Base-by-base conservation (phyloP, 1,284 basidiomycete species). In the Cryptococcus maquisensis region DNA sequence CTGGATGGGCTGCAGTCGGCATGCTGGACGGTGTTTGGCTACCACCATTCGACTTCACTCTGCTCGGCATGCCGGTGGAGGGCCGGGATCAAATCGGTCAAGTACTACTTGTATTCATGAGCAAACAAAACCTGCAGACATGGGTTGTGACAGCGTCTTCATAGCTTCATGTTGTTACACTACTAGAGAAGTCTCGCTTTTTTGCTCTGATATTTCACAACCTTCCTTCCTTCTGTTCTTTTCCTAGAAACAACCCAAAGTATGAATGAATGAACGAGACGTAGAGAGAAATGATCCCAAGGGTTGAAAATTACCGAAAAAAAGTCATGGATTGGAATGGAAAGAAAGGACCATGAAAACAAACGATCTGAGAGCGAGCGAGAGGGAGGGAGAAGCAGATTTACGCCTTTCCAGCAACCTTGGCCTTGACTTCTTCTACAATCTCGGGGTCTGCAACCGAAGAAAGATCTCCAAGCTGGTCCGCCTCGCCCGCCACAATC, bases 381-480 rank as follows among this genome's bases (percentile, higher is more conserved):
- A 45, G 43, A 37, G 36, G 18, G 48, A 18, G 26, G 28, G 42
- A n/a, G n/a, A n/a, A n/a, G n/a, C n/a, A n/a, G n/a, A n/a, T 10
- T 32, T 32, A 32, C 7, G 28, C 28, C 28, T 32, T 32, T 20
- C 21, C 32, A 24, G 52, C 47, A 20, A 54, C 60, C 52, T 62
- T 64, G 16, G 40, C 47, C 51, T 65, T 65, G 59, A 65, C 61
- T 48, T 81, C 73, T 35, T 92, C 90, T 32, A 94, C 87, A 48
- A 91, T 79, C n/a, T 77, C 74, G 6, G 90, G 90, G 61, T 97
- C 90, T 15, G 90, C 91, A 49, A 96, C 81, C 12, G 92, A 93
- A 61, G 86, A 90, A 37, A 96, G 80, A 78, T 98, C 95, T 48
- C 90, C 90, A 42, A 98, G 84, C 75, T 92, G 87, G 77, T 98